These are phyloP conservation scores for Lentinus brumalis DNA, from an alignment of 768 basidiomycete species.

Conservation along the genomic window DNA sequence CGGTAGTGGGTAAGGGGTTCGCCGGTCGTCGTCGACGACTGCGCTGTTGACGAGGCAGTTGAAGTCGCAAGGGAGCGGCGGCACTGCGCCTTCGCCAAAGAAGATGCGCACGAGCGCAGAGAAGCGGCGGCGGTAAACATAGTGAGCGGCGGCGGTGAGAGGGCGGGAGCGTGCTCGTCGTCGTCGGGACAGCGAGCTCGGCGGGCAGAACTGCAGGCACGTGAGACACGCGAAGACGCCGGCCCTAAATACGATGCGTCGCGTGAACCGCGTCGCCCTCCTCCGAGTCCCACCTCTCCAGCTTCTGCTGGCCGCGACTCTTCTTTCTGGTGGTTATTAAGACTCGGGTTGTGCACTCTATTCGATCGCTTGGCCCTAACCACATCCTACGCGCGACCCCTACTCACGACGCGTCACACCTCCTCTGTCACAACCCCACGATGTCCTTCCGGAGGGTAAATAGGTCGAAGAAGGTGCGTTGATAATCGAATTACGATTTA, in stretches of 20 bases:
- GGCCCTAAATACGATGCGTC: slow-evolving; percentile 15
- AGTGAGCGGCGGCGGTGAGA: neutral
- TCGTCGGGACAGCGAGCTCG: slow-evolving; percentile 11
- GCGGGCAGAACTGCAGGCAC: slow-evolving; percentile 9
- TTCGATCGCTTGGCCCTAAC: neutral
- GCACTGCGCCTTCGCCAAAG: neutral
- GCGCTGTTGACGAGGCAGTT: neutral
- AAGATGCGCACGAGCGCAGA: slow-evolving; percentile 2
- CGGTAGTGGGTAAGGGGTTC: slow-evolving; percentile 73
- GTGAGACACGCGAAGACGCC: slow-evolving; percentile 10
- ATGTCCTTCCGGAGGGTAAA: slow-evolving; percentile 49
- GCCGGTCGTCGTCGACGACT: slow-evolving; percentile 1
- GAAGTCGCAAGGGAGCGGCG: slow-evolving; percentile 1
- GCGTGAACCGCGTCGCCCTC: slow-evolving; percentile 7
- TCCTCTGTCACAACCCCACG: neutral
- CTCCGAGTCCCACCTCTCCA: neutral
- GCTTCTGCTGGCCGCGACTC: neutral
- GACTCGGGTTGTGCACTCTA: neutral
- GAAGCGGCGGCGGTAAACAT: slow-evolving; percentile 8
- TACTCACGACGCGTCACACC: neutral
- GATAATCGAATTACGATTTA: neutral
- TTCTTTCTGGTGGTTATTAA: no score
- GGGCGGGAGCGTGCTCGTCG: neutral
- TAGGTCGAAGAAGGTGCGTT: slow-evolving; percentile 63
- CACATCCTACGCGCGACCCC: neutral